A percentile compares a stretch with the other conserved stretches of the same genome.
These are phyloP conservation scores for Leptodontidium sp. DNA, from an alignment of 2,329 filamentous ascomycete genomes.

Conservation along the genomic window DNA sequence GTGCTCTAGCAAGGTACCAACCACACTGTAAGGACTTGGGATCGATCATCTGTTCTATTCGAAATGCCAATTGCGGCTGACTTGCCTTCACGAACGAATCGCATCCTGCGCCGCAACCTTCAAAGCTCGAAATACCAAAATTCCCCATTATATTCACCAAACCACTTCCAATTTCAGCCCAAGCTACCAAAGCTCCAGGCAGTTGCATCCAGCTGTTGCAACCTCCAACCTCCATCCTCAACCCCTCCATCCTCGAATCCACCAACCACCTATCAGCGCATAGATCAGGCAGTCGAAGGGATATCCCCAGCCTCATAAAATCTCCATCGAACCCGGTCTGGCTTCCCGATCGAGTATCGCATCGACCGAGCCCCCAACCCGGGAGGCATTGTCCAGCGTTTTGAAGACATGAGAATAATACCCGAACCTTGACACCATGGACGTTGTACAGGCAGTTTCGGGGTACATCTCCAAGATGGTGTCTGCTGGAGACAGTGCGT, in stretches of 20 bases:
- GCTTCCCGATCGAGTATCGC: background rate
- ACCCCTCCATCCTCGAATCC: background rate
- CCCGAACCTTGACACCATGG: constrained; percentile 65
- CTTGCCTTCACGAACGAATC: background rate
- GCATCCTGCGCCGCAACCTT: background rate
- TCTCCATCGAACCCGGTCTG: background rate
- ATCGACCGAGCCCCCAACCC: background rate
- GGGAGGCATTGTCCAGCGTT: constrained; percentile 12
- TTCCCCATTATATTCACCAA: background rate
- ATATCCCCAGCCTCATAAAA: background rate
- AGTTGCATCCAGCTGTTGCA: background rate
- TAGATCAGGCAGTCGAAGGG: background rate
- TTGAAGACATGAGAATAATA: constrained; percentile 37
- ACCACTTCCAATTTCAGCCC: background rate
- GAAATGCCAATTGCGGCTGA: background rate
- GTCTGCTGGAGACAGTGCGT: constrained; percentile 76
- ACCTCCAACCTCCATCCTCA: background rate
- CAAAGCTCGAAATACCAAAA: no score
- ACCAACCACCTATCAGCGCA: background rate
- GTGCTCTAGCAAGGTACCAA: constrained; percentile 2
- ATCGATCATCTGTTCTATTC: constrained; percentile 8
- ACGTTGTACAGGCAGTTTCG: constrained; percentile 90
- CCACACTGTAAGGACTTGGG: background rate
- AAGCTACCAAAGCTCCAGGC: no score
- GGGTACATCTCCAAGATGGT: constrained; percentile 98